Base-by-base conservation (phyloP, 108 stramenopile genomes). In the Cyclotella cryptica region DNA sequence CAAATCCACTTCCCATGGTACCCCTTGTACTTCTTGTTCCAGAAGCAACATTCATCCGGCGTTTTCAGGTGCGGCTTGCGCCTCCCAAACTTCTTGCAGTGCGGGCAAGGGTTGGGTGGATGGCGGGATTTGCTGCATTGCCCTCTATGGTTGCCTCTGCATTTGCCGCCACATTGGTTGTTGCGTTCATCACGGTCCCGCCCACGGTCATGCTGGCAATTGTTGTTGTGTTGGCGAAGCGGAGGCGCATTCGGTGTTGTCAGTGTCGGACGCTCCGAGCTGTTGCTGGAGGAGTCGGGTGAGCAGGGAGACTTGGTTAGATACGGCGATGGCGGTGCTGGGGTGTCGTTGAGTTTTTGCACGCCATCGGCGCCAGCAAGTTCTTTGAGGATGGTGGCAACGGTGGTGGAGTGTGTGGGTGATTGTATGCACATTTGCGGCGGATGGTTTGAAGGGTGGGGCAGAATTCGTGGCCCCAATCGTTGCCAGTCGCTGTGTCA, bases 331-430 rank as follows among this genome's bases (percentile, higher is more conserved):
- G 39, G 39, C 62, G 14, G 10, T 18, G 39, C 62, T 41, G 62
- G 62, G 10, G 62, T 35, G 39, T 63, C 62, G 17, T 63, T 63
- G 39, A 63, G 40, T 42, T 39, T 14, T 1, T 35, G 62, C 15
- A 63, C 62, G 14, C n/a, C 62, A 15, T 63, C 62, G 7, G 62
- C 62, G 14, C 12, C 40, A 10, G 39, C 62, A 19, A 63, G 40
- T 21, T 63, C 62, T 39, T 14, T 18, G n/a, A 63, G 30, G 21
- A 63, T 63, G 39, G 27, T 35, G 21, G 62, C 35, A 8, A 63
- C 10, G n/a, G n/a, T 8, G 39, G 30, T 28, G 14, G 62, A 10
- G 9, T 39, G 39, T 63, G 62, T 41, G 21, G 35, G 21, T 41
- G 40, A 10, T 14, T 14, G 21, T 63, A 63, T 1, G 29, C 39